A percentile compares a stretch with the other conserved stretches of the same genome.
phyloP scores from a whole-genome alignment of 2,329 filamentous ascomycete species.

The Aspergillus versicolor region DNA sequence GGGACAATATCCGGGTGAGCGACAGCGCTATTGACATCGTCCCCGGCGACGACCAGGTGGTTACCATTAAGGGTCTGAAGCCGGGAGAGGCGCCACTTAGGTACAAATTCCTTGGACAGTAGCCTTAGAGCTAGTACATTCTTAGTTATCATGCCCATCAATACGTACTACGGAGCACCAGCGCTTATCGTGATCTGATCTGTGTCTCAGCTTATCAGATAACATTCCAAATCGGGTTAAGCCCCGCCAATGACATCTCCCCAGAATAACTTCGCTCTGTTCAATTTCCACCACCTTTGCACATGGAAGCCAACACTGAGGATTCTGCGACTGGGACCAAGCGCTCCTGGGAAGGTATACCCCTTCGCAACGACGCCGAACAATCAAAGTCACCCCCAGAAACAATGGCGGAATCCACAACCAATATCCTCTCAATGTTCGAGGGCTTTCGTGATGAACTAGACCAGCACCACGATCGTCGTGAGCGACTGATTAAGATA shows the following conservation, averaged over 20 bases:
- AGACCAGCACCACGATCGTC: constrained; percentile 90
- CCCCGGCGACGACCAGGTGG: constrained; percentile 56
- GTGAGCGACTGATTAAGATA: constrained; percentile 85
- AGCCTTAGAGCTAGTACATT: not conserved
- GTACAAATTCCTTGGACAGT: constrained; percentile 30
- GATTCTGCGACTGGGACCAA: constrained; percentile 35
- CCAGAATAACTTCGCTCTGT: not conserved
- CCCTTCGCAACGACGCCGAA: constrained; percentile 16
- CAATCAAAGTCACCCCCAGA: constrained; percentile 11
- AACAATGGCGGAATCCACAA: constrained; percentile 1
- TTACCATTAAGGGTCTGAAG: constrained; percentile 28
- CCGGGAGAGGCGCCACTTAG: constrained; percentile 19
- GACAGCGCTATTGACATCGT: constrained; percentile 60
- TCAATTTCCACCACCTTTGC: not conserved
- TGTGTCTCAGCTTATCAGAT: constrained; percentile 16
- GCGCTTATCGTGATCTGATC: not conserved
- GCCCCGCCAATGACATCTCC: constrained; percentile 17
- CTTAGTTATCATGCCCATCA: not conserved
- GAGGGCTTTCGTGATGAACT: constrained; percentile 81
- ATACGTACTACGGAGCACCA: not conserved
- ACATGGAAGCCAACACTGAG: not conserved
- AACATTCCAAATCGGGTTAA: constrained; percentile 11
- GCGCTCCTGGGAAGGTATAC: constrained; percentile 39
- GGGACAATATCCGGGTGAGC: constrained; percentile 53
- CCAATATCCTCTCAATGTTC: constrained; percentile 67